A percentile compares a stretch with the other conserved stretches of the same genome.
Evolutionary conservation across 495 filamentous ascomycete species (phyloP).

Genomic region (Lophiostoma macrostomum): DNA sequence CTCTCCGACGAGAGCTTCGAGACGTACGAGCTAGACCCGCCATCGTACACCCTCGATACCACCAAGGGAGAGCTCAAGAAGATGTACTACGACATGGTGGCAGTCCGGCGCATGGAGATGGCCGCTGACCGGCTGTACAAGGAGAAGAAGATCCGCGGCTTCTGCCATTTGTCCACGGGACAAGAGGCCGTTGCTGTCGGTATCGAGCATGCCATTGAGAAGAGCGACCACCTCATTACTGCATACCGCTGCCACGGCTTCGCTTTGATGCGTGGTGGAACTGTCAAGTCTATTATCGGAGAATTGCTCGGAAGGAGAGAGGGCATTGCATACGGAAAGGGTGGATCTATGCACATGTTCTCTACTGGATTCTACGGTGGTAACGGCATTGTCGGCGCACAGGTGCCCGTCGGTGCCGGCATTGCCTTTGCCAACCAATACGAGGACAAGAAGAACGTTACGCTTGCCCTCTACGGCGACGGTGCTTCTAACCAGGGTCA

Average conservation of each 20-base stretch:
- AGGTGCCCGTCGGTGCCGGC: conserved; percentile 96
- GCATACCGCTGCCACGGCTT: conserved; percentile 99
- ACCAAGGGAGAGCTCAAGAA: conserved; percentile 97
- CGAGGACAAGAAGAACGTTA: conserved; percentile 75
- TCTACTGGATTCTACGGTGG: conserved; percentile 95
- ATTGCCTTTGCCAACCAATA: conserved; percentile 97
- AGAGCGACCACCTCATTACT: conserved; percentile 91
- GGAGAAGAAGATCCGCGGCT: conserved; percentile 99
- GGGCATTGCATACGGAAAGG: conserved; percentile 97
- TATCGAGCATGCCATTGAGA: conserved; percentile 92
- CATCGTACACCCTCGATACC: conserved; percentile 81
- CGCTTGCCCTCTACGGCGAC: conserved; percentile 91
- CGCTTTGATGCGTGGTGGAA: conserved; percentile 91
- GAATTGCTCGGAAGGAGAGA: conserved; percentile 92
- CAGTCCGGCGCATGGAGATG: conserved; percentile 98
- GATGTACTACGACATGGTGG: conserved; percentile 98
- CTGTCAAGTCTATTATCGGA: conserved; percentile 90
- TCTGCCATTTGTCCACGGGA: conserved; percentile 96
- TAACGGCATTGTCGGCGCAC: conserved; percentile 98
- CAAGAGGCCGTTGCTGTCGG: conserved; percentile 97
- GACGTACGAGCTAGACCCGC: conserved; percentile 97
- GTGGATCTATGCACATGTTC: conserved; percentile 99
- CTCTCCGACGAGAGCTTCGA: conserved; percentile 98
- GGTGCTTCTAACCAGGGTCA: conserved; percentile 98
- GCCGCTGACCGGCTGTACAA: conserved; percentile 97